Evolutionary conservation across 257 asterid species (phyloP).

Genomic region (Ehretia macrophylla): DNA sequence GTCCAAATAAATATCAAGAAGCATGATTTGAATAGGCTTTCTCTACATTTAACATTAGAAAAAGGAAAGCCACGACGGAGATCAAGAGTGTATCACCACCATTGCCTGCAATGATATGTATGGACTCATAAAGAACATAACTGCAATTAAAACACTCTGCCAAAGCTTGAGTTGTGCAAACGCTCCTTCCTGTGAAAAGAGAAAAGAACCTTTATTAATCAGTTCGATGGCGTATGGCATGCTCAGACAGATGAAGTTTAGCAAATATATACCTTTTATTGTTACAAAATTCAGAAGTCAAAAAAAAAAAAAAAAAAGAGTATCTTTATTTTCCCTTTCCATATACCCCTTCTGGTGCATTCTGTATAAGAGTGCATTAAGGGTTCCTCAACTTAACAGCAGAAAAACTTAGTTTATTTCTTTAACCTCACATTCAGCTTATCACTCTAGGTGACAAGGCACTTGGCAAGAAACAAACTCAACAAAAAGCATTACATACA

Average conservation of each 20-base stretch:
- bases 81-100: slow-evolving; percentile 47
- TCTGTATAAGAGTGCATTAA: no score
- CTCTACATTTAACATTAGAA: slow-evolving; percentile 66
- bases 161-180: slow-evolving; percentile 96
- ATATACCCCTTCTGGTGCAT: no score
- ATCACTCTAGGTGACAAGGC: no score
- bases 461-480: no score
- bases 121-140: slow-evolving; percentile 65
- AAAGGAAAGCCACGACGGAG: slow-evolving; percentile 57
- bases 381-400: no score
- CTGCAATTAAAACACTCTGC: slow-evolving; percentile 80
- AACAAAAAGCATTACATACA: no score
- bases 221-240: no score
- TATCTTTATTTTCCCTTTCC: no score
- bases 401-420: no score
- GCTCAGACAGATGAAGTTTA: not conserved
- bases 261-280: no score
- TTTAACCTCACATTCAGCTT: no score
- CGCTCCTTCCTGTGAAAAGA: slow-evolving; percentile 82
- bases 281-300: not conserved
- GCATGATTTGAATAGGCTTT: slow-evolving; percentile 31
- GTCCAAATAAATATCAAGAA: slow-evolving; percentile 19
- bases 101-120: slow-evolving; percentile 56
- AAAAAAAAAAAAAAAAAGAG: no score
- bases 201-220: not conserved